Evolutionary conservation across 179 eudicot genomes (phyloP), one percentile per base, ranked within the genome.

Genomic region (Pouteria campechiana): DNA sequence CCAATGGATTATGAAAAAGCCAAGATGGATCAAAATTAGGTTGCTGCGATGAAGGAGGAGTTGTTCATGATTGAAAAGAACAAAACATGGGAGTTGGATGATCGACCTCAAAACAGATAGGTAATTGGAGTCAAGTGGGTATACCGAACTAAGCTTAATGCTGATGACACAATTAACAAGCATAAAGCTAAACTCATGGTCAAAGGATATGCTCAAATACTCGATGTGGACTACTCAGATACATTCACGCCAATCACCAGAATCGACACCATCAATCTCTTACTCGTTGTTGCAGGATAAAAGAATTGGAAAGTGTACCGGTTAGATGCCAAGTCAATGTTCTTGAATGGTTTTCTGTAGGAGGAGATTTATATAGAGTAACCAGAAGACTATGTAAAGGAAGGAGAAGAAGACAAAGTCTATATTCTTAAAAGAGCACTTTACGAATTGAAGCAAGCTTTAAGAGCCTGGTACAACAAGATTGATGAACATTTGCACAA

Each of bases 111-210:
- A 17, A 14, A 25, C 21, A 23, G 19, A 10, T 43, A 44, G 3
- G 35, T 41, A 23, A 53, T 42, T 32, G 42, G 34, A 17, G 34
- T 53, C 13, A 52, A 54, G 25, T 54, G 50, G 34, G 58, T 44
- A 17, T 54, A 32, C 36, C 6, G 37, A 43, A 43, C 22, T 17
- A 25, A 33, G 25, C 43, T 32, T 16, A 36, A 54, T 54, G 42
- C 36, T 13, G 28, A 36, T 36, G 45, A 52, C 34, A 43, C 30
- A 4, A 27, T 27, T 9, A 4, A 27, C 9, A 27, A 27, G 9
- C 30, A 27, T 9, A 27, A 27, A 27, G 30, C 30, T 10, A 24
- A 19, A 11, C 24, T 54, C 12, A 32, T 21, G 5, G 57, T 52
- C 3, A 52, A 42, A 32, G 41, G 32, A 24, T 23, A 41, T 19